phyloP scores from a whole-genome alignment of 2,329 filamentous ascomycete species.

The Metarhizium rileyi region DNA sequence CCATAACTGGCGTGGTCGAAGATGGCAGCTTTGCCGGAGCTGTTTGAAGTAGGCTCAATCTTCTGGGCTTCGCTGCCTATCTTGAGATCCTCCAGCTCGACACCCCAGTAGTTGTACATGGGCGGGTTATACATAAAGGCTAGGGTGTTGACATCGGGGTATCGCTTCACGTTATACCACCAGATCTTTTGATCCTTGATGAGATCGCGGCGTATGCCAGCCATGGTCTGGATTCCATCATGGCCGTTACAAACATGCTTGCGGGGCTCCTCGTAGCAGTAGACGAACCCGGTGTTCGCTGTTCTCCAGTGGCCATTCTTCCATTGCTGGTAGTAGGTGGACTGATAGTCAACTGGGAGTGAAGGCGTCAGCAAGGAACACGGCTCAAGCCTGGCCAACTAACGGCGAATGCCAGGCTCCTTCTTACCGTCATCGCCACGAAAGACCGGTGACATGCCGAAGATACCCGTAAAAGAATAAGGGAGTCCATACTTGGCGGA shows the following conservation, averaged over 20 bases:
- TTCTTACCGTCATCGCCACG: conserved; percentile 7
- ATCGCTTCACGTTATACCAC: conserved; percentile 17
- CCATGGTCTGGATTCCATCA: conserved; percentile 12
- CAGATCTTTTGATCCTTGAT: conserved; percentile 19
- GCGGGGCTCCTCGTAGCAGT: conserved; percentile 9
- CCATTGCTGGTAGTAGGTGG: conserved; percentile 13
- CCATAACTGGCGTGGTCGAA: conserved; percentile 13
- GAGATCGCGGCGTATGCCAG: conserved; percentile 10
- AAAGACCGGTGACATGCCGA: conserved; percentile 11
- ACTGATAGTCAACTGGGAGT: conserved; percentile 4
- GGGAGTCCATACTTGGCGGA: not conserved
- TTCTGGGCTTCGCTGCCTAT: conserved; percentile 11
- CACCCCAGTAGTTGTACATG: conserved; percentile 13
- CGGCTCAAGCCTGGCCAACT: not conserved
- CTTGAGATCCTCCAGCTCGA: conserved; percentile 8
- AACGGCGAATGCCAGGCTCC: not conserved
- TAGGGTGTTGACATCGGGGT: conserved; percentile 11
- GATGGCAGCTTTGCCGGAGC: conserved; percentile 11
- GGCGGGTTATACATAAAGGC: conserved; percentile 10
- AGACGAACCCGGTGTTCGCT: conserved; percentile 9
- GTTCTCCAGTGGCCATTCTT: conserved; percentile 9
- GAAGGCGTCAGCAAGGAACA: not conserved
- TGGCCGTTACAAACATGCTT: conserved; percentile 10
- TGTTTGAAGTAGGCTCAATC: conserved; percentile 8
- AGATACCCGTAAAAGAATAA: conserved; percentile 10